A percentile compares a stretch with the other conserved stretches of the same genome.
These are phyloP conservation scores for Cyclocybe aegerita DNA, from an alignment of 768 basidiomycete species.

Conservation along the genomic window DNA sequence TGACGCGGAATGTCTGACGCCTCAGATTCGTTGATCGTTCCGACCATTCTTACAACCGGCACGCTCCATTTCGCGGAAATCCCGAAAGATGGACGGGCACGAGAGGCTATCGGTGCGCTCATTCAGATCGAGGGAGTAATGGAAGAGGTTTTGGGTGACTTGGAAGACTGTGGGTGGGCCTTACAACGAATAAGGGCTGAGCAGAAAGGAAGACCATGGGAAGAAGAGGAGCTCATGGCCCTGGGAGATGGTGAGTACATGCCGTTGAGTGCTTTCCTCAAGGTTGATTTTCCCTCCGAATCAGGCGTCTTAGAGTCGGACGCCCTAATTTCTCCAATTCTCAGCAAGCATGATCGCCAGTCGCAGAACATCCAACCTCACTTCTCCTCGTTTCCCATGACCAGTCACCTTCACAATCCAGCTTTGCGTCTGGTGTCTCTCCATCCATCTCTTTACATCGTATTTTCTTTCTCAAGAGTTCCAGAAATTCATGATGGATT, in stretches of 20 bases:
- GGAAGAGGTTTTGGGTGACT: conserved; percentile 53
- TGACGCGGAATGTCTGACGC: conserved; percentile 11
- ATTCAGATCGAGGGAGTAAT: conserved; percentile 47
- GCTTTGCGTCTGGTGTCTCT: conserved; percentile 70
- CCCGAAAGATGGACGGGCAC: conserved; percentile 47
- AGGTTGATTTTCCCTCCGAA: not conserved
- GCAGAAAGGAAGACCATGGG: conserved; percentile 62
- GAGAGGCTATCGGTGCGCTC: conserved; percentile 60
- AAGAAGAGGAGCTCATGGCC: conserved; percentile 64
- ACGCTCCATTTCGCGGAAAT: conserved; percentile 65
- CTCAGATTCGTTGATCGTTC: conserved; percentile 41
- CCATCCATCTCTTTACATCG: conserved; percentile 55
- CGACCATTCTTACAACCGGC: conserved; percentile 57
- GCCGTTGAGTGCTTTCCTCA: not conserved
- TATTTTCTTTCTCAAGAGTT: conserved; percentile 60
- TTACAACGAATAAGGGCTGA: conserved; percentile 65
- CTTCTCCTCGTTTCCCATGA: conserved; percentile 72
- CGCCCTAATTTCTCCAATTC: conserved; percentile 49
- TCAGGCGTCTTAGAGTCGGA: conserved; percentile 51
- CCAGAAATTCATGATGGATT: conserved; percentile 80
- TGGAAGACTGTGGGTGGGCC: conserved; percentile 64
- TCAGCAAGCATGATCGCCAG: conserved; percentile 38
- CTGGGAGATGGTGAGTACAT: conserved; percentile 58
- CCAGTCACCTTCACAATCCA: conserved; percentile 66
- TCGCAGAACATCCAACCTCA: conserved; percentile 40